Evolutionary conservation across 2,329 filamentous ascomycete genomes (phyloP), one percentile per base, ranked within the genome.

Genomic region (Aspergillus udagawae): DNA sequence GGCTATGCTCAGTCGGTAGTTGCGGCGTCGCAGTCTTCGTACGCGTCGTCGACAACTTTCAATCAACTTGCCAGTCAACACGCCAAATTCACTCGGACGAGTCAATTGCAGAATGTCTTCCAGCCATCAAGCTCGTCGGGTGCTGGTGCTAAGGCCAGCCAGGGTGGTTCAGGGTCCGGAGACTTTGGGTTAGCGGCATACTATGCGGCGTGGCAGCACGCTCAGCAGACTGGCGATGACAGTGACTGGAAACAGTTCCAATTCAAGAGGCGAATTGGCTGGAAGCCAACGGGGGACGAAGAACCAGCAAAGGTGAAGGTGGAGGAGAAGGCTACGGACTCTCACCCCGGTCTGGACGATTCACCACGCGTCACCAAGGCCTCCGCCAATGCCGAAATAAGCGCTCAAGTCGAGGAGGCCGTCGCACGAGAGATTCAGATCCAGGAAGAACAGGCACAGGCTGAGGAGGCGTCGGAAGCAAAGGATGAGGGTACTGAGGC

Each of bases 1-100:
- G 93, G 93, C 79, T 97, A 97, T 84, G 92, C 92, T 69, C 93
- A 97, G 77, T 96, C 92, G 63, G 89, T 97, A 79, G 92, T 99
- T 79, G 94, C 94, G 72, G 93, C 92, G 70, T 91, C 91, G 63
- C 92, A 96, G 83, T 87, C 89, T 80, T 83, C 85, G 82, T 84
- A 91, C 87, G 83, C 86, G 80, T 73, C 91, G 45, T 81, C 84
- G 62, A 82, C 82, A 65, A 82, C 82, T 56, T 77, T 85, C 57
- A 82, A 80, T 61, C 77, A 81, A 45, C 78, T 86, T 68, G 75
- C 79, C 58, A 77, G 75, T 57, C 77, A 80, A 55, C 75, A 79
- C 57, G 77, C 76, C 61, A 80, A 82, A 68, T 79, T 82, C 69
- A 78, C 77, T 54, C 77, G 80, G 49, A 77, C 76, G 60, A 75